Base-by-base conservation (phyloP, 176 grass and related monocot species). In the Avena eriantha region DNA sequence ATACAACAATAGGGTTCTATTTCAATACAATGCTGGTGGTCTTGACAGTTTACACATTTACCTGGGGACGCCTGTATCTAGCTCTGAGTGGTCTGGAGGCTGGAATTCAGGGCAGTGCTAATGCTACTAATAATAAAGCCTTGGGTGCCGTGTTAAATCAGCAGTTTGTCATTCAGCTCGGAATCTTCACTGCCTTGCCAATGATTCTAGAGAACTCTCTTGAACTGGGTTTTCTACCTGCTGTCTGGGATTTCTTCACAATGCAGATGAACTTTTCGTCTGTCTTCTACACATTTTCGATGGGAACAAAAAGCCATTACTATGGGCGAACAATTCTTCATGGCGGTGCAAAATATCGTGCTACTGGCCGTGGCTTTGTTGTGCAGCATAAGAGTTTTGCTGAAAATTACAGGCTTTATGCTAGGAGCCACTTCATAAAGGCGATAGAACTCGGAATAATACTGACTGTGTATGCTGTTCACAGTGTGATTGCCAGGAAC, bases 1-100 rank as follows among this genome's bases (percentile, higher is more conserved):
- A 96, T 87, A 98, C 96, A 50, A 98, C 96, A 63, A 79, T 98
- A 45, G 96, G 96, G 67, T 98, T 98, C 88, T 98, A 98, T 75
- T 98, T 96, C 79, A 98, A 98, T 82, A 98, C 96, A 70, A 98
- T 96, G 96, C 69, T 98, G 84, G 92, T 98, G 47, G 96, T 98
- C 76, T 66, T 98, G 87, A 98, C 96, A 48, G 93, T 98, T 56
- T 98, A 98, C 74, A 88, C 93, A 59, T 96, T 96, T 88, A 90
- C 95, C 66, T 98, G 96, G 96, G 96, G 96, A 15, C 96, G 88
- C 64, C 80, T 98, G 74, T 96, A 96, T 96, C 90, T 98, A 48
- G 92, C 90, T 82, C 91, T 96, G 33, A 98, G 96, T 85, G 96
- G 96, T 82, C 90, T 98, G 72, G 96, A 98, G 66, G 84, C 84